Evolutionary conservation across 2,329 filamentous ascomycete genomes (phyloP), one percentile per base, ranked within the genome.

Genomic region (Ascochyta koolunga): DNA sequence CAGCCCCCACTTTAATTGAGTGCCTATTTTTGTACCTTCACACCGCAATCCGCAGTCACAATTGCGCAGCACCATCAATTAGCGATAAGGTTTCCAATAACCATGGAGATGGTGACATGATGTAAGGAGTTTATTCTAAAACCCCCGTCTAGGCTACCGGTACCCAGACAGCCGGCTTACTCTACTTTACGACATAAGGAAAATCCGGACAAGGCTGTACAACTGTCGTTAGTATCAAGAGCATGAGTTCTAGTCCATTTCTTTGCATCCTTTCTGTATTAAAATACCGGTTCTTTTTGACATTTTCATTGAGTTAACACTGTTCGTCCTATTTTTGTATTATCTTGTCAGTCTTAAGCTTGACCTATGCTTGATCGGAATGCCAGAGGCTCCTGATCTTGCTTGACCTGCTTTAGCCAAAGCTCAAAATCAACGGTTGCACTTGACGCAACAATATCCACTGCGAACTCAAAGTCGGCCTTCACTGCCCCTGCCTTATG

Each of bases 1-100:
- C 53, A 7, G 42, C 53, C 41, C 46, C 53, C 47, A 47, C 53
- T 35, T 51, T 24, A 33, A 5, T 10, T 29, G 11, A 29, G 9
- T 24, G 7, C 13, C 45, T 54, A 54, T 54, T 54, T 50, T 54
- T 31, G 46, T 46, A 54, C 35, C 39, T 54, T 21, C 19, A 50
- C 51, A 54, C 45, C 37, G 46, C 51, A 50, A 40, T 32, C 40
- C 37, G 51, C 51, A 45, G 51, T 46, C 46, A 50, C 40, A 16
- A n/a, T 25, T 24, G 19, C 13, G 38, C 45, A 3, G 36, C 45
- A 10, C 29, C n/a, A 8, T 36, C 45, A 49, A 54, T 39, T 27
- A 44, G 39, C 18, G 22, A 36, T 16, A 41, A 41, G 15, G 36
- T 16, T 46, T 31, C 51, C 46, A 45, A 45, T 24, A 37, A 41